Conservation (phyloP, 305 asterid genomes). For the Ilex paraguariensis region DNA sequence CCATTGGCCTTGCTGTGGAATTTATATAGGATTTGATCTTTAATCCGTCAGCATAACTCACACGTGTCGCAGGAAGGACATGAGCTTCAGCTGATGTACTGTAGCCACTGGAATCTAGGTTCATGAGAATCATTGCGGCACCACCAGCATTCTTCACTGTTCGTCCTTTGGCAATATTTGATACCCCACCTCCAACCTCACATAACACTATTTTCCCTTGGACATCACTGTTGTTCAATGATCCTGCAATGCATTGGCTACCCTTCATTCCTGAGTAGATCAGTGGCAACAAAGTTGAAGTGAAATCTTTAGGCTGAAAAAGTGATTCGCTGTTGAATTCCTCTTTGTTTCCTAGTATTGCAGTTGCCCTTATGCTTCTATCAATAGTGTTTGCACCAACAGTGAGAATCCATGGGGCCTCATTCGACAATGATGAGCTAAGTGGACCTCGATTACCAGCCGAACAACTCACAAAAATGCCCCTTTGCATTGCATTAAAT, state of each 20-base stretch:
- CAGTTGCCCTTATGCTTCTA: conserved; percentile 31
- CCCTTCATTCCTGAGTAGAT: conserved; percentile 12
- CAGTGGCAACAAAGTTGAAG: conserved; percentile 19
- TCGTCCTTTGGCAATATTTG: conserved; percentile 4
- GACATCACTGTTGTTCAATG: conserved; percentile 10
- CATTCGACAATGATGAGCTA: conserved; percentile 13
- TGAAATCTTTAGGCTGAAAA: conserved; percentile 32
- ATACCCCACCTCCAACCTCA: neutral
- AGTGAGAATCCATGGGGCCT: conserved; percentile 65
- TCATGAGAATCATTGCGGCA: conserved; percentile 39
- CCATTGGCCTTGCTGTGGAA: conserved; percentile 24
- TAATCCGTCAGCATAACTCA: conserved; percentile 12
- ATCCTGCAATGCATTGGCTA: conserved; percentile 7
- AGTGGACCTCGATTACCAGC: conserved; percentile 40
- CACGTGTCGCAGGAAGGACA: conserved; percentile 29
- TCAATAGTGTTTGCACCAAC: conserved; percentile 61
- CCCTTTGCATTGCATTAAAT: conserved; percentile 37
- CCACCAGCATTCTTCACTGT: conserved; percentile 36
- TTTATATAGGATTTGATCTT: conserved; percentile 23
- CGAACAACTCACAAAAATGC: conserved; percentile 46
- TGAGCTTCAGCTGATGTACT: conserved; percentile 8
- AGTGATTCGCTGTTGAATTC: conserved; percentile 38
- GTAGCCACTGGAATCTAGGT: neutral
- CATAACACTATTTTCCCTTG: conserved; percentile 33
- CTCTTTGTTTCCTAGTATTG: conserved; percentile 38